Evolutionary conservation across 768 basidiomycete species (phyloP), one percentile per base, ranked within the genome.

Genomic region (Astraeus odoratus): DNA sequence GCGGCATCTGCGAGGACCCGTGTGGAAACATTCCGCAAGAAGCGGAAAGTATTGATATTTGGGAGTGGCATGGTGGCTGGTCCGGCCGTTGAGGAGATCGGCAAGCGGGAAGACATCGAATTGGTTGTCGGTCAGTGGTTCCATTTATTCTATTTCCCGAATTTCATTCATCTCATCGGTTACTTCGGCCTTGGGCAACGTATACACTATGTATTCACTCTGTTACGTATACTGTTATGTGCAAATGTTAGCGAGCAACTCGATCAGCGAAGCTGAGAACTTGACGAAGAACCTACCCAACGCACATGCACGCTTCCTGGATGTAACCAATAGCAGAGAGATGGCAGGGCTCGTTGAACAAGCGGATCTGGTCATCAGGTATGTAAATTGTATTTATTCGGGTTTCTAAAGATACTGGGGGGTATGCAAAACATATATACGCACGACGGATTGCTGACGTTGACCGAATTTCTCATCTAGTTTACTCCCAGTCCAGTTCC

Each of bases 21-120:
- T 18, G 26, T 16, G 26, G 15, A 20, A 15, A 33, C 48, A 43
- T 39, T 41, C 2, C 23, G 39, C 43, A 65, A 47, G 53, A 80
- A 77, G 65, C 83, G 83, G 68, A 78, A 73, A 54, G 75, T 93
- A 0, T 62, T 97, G 26, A 69, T 96, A 56, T 73, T 97, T 2
- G 94, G 94, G 7, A 91, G 87, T 44, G 94, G 94, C n/a, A 91
- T 96, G 81, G 94, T 97, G 16, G 90, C 92, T 4, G 85, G 83
- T 2, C 94, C 94, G 13, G 87, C 88, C 0, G 81, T 91, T 3
- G 78, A 86, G 42, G 76, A 85, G 56, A 73, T 96, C 39, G 76
- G 77, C 34, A 70, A 71, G 51, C 67, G 80, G 44, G 52, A 57
- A 0, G 84, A 89, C 51, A 66, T 93, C 0, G 72, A 82, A 44